Percentiles rank a stretch among this genome's conserved stretches.
These are phyloP conservation scores for Tulasnella sp. DNA, from an alignment of 768 basidiomycete genomes.

Conservation along the genomic window DNA sequence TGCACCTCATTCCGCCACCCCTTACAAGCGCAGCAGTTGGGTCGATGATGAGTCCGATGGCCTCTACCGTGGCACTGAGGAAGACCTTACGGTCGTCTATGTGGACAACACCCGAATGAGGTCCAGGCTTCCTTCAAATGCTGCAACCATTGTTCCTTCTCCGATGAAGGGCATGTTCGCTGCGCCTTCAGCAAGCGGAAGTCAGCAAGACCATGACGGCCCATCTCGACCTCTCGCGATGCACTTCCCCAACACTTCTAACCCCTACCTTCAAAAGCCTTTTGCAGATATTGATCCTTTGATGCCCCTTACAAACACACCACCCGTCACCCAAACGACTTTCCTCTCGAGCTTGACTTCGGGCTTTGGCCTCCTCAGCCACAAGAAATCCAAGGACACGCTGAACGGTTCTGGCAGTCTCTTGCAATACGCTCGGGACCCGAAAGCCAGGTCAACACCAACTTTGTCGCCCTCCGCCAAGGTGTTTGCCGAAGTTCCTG, in stretches of 20 bases:
- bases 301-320: conserved; percentile 54
- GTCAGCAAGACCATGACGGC: background rate
- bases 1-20: background rate
- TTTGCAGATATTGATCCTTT: conserved; percentile 41
- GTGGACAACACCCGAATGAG: background rate
- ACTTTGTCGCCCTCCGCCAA: conserved; percentile 28
- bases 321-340: conserved; percentile 38
- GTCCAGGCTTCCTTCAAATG: conserved; percentile 18
- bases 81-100: background rate
- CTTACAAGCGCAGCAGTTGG: background rate
- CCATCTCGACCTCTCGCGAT: conserved; percentile 5
- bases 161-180: conserved; percentile 22
- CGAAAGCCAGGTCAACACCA: conserved; percentile 22
- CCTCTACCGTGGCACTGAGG: background rate
- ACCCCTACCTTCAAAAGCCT: conserved; percentile 33
- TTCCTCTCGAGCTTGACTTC: conserved; percentile 42
- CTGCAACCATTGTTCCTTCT: conserved; percentile 18
- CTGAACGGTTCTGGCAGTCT: conserved; percentile 7
- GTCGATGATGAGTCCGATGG: conserved; percentile 9
- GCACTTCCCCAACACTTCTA: background rate
- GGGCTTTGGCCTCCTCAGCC: background rate
- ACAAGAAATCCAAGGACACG: conserved; percentile 3
- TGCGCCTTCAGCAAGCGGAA: background rate
- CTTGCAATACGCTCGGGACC: conserved; percentile 26
- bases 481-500: conserved; percentile 7